Conservation (phyloP, 139 green algal species). For the Tetraselmis chui region DNA sequence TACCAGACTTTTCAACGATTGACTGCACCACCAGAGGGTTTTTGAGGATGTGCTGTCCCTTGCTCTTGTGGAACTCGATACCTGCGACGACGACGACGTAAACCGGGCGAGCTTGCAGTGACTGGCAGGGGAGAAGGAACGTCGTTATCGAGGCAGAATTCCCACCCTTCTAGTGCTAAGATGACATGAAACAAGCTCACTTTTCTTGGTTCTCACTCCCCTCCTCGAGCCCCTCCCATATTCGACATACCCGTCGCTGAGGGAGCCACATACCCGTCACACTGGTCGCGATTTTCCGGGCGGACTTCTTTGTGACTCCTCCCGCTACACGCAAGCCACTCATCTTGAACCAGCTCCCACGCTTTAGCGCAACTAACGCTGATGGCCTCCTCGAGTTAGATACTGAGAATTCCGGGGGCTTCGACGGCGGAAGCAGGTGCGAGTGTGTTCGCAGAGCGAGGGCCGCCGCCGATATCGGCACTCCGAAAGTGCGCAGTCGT, state of each 20-base stretch:
- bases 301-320: slow-evolving; percentile 64
- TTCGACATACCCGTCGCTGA: not conserved
- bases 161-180: not conserved
- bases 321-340: slow-evolving; percentile 59
- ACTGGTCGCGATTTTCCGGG: slow-evolving; percentile 42
- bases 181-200: not conserved
- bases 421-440: too few relatives aligned
- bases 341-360: too few relatives aligned
- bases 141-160: not conserved
- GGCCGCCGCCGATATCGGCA: too few relatives aligned
- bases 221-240: not conserved
- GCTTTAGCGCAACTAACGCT: too few relatives aligned
- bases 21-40: slow-evolving; percentile 92
- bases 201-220: too few relatives aligned
- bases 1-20: slow-evolving; percentile 93
- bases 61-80: slow-evolving; percentile 96
- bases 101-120: not conserved
- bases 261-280: slow-evolving; percentile 44
- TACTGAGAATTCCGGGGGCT: too few relatives aligned
- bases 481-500: too few relatives aligned
- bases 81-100: slow-evolving; percentile 36
- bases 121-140: not conserved
- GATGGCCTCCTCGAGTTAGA: too few relatives aligned
- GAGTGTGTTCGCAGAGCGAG: too few relatives aligned
- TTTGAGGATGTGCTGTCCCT: slow-evolving; percentile 98